Evolutionary conservation across 257 asterid species (phyloP), one percentile per base, ranked within the genome.

Genomic region (Buddleja alternifolia): DNA sequence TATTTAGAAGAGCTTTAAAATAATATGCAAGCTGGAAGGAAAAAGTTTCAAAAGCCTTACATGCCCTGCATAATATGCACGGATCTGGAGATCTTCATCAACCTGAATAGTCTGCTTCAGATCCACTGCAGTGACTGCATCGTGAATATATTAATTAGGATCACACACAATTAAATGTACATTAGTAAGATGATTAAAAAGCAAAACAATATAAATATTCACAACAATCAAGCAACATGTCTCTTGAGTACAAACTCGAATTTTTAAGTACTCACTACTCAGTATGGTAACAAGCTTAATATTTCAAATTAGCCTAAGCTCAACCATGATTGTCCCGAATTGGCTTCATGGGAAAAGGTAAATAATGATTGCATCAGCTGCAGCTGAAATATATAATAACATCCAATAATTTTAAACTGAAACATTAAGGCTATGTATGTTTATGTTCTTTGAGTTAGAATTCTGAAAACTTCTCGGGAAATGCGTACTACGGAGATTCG

Each of bases 41-140:
- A 25, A 63, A 69, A 47, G 54, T 48, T 60, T 72, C 14, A 17
- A 56, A 40, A 75, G 63, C 34, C 87, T 65, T 83, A 92, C 98
- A 83, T 93, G 98, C 64, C 98, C 98, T 29, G 98, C 98, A 62
- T 93, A 93, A 80, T 93, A 90, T 67, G 98, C 97, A 63, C 96
- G 88, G 70, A 90, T 92, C 75, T 88, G 96, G 56, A 93, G 87
- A 60, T 90, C 94, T 59, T 83, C 70, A 69, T 90, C 96, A 60
- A 93, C 95, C 73, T 84, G 90, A 75, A 90, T 47, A 51, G 92
- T 85, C 85, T 93, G 98, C 85, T 90, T 93, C 79, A 93, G 72
- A 76, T 93, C 97, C 77, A 93, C 94, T 7, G 94, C 94, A 53
- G 80, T 90, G 69, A 90, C 97, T 89, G 82, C 75, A 79, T 45